Base-by-base conservation (phyloP, 2,329 filamentous ascomycete genomes). In the Aureobasidium sp. region DNA sequence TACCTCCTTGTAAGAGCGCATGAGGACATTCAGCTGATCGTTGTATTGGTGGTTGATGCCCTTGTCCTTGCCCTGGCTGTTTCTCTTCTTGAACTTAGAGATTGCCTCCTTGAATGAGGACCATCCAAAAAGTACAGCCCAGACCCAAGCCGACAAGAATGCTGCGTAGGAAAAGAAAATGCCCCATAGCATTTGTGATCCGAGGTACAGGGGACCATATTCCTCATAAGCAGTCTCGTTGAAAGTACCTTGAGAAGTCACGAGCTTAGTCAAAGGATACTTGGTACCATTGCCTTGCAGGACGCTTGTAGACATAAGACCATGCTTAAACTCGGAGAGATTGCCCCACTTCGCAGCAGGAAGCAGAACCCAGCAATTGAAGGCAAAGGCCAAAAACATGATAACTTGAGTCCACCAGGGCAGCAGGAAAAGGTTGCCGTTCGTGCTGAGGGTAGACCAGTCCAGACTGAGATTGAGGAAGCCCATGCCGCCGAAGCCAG, bases 151-250 rank as follows among this genome's bases (percentile, higher is more conserved):
- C 0, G 83, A 84, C 0, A 81, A 77, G 62, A 84, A 81, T 9
- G 82, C 80, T 6, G 84, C 82, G 62, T 85, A 86, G 68, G 83
- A 82, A 69, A 84, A 85, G 71, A 85, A 85, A 64, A 82, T 82
- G 4, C 72, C 70, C 83, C 83, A 86, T 3, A 84, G 75, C 46
- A 80, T 77, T 64, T 86, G 84, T 0, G 82, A 73, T 1, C 84
- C 81, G 59, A 84, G 79, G 65, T 84, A 84, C n/a, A 83, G 74
- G 1, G 80, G 80, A 0, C 84, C 84, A 37, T 81, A 74, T 7
- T 77, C 67, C n/a, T 74, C 69, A 62, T 75, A 79, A 1, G 73
- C 76, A 3, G 77, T 78, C 59, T 76, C 72, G 64, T 85, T 84
- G 64, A 84, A 75, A 4, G 70, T 73, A n/a, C 75, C 75, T 48